These are phyloP conservation scores for Eucalyptus microcorys DNA, from an alignment of 345 rosid species.

Conservation along the genomic window DNA sequence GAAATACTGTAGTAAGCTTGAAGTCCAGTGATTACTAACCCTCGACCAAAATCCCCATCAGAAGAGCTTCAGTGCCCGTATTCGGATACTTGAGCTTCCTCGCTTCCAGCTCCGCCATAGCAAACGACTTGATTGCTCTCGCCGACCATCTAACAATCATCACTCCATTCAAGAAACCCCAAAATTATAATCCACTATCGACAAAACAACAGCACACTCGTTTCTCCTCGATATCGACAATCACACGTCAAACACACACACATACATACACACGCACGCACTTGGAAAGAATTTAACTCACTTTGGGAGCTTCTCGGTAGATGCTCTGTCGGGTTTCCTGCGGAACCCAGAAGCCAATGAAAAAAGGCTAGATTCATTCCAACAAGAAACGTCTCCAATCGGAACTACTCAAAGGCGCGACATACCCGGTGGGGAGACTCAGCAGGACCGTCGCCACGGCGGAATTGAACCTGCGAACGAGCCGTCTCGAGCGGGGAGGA, in stretches of 20 bases:
- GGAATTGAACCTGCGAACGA: slow-evolving; percentile 15
- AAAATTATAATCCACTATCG: neutral
- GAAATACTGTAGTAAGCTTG: neutral
- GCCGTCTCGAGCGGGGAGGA: slow-evolving; percentile 7
- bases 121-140: slow-evolving; percentile 73
- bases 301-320: slow-evolving; percentile 51
- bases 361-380: neutral
- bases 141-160: slow-evolving; percentile 73
- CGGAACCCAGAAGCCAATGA: neutral
- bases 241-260: neutral
- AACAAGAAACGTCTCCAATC: neutral
- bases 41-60: slow-evolving; percentile 87
- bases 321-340: slow-evolving; percentile 45
- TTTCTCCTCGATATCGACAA: neutral
- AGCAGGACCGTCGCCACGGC: slow-evolving; percentile 27
- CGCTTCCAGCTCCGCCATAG: slow-evolving; percentile 78
- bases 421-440: slow-evolving; percentile 64
- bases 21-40: slow-evolving; percentile 25
- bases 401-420: neutral
- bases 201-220: neutral
- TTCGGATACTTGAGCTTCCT: slow-evolving; percentile 84
- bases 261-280: neutral
- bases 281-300: slow-evolving; percentile 14
- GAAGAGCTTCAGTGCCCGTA: slow-evolving; percentile 76
- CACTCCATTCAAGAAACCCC: neutral